Percentiles rank a stretch among this genome's conserved stretches.
phyloP scores from a whole-genome alignment of 2,329 filamentous ascomycete genomes.

The Corynespora cassiicola region DNA sequence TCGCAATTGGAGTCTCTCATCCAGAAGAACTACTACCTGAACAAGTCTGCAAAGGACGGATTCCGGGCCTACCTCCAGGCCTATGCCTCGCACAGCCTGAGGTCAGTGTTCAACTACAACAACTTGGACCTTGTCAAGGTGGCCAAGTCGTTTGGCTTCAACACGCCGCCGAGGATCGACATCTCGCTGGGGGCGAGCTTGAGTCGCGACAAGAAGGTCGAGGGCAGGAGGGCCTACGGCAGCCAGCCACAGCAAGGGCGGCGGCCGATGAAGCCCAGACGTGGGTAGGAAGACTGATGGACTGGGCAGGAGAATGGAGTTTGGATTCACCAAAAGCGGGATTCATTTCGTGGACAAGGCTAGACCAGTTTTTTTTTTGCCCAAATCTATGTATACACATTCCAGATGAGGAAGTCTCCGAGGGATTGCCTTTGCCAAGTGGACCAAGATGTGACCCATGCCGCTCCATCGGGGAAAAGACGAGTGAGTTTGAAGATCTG shows the following conservation, averaged over 20 bases:
- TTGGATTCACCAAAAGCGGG: too few relatives aligned
- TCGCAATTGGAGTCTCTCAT: slow-evolving; percentile 90
- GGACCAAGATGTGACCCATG: too few relatives aligned
- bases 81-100: slow-evolving; percentile 84
- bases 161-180: slow-evolving; percentile 77
- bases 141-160: slow-evolving; percentile 83
- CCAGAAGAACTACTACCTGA: slow-evolving; percentile 93
- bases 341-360: too few relatives aligned
- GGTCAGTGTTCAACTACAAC: slow-evolving; percentile 84
- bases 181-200: slow-evolving; percentile 79
- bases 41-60: slow-evolving; percentile 79
- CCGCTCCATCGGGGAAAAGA: too few relatives aligned
- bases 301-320: not conserved
- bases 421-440: too few relatives aligned
- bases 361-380: too few relatives aligned
- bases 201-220: slow-evolving; percentile 71
- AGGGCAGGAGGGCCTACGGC: slow-evolving; percentile 74
- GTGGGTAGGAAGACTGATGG: slow-evolving; percentile 3
- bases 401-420: too few relatives aligned
- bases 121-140: slow-evolving; percentile 84
- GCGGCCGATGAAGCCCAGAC: slow-evolving; percentile 59
- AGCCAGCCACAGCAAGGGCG: slow-evolving; percentile 74
- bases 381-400: too few relatives aligned
- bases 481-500: too few relatives aligned
- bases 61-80: slow-evolving; percentile 94